Base-by-base conservation (phyloP, 345 rosid species). In the Camelina hispida region DNA sequence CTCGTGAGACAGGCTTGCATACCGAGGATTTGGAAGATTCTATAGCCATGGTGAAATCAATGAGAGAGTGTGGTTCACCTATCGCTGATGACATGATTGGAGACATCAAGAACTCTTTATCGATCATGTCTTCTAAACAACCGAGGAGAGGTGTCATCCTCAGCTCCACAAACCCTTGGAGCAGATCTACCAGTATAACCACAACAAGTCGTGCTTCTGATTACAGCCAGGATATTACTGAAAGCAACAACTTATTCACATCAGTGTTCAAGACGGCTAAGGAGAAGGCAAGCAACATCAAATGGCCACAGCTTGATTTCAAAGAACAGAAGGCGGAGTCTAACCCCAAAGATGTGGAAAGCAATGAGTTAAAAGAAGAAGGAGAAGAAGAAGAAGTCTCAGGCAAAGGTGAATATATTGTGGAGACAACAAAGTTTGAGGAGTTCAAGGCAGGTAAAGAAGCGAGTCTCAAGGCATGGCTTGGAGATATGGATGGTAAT, bases 11-110 rank as follows among this genome's bases (percentile, higher is more conserved):
- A n/a, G 61, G 73, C 67, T 74, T 93, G 82, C 98, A 89, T 71
- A 81, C 90, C 0, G 89, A 90, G 78, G 99, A 89, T 72, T 80
- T 81, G 65, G 96, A 91, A 50, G 99, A 96, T 82, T 89, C 96
- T 38, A 87, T 89, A 43, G 37, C 81, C 70, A 76, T 84, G 86
- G 85, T 82, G 68, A 87, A 80, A 59, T 88, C 97, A 18, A 93
- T 93, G 98, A 93, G 88, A 83, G 89, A 86, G 46, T 90, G 88
- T 42, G 98, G 98, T 57, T 72, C 79, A 18, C 72, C 76, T 62
- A 82, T 93, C 38, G 93, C 85, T 2, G 96, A 93, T 74, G 99
- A 89, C 78, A 96, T 96, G 99, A 83, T 89, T 35, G 84, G 82
- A 73, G 96, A 89, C 79, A 89, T 93, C 48, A 83, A 78, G 71